Evolutionary conservation across 106 monocot genomes (phyloP).

Genomic region (Allium fistulosum): DNA sequence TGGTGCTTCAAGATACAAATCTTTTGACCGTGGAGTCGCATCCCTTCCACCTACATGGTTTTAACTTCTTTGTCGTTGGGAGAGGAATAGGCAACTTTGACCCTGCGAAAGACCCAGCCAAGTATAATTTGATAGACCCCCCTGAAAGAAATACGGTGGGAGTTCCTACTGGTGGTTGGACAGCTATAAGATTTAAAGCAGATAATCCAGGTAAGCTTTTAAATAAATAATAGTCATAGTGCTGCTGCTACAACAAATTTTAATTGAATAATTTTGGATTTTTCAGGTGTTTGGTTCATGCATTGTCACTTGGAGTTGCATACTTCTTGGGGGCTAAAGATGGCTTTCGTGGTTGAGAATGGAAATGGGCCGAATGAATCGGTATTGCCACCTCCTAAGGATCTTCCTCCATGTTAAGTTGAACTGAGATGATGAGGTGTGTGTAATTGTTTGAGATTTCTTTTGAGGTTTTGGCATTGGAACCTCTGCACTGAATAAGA

Average conservation of each 20-base stretch:
- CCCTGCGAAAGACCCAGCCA: constrained; percentile 14
- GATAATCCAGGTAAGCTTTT: constrained; percentile 18
- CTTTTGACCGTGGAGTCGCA: constrained; percentile 15
- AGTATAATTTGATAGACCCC: constrained; percentile 23
- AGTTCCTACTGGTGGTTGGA: constrained; percentile 24
- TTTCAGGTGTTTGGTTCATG: constrained; percentile 25
- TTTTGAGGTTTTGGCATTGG: not conserved
- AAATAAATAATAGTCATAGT: not conserved
- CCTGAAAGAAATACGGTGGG: constrained; percentile 26
- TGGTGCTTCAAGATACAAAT: constrained; percentile 25
- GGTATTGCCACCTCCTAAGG: constrained; percentile 26
- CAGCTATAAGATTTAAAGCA: constrained; percentile 22
- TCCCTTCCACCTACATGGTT: constrained; percentile 24
- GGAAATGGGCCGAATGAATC: constrained; percentile 27
- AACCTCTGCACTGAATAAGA: not conserved
- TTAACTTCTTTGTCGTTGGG: constrained; percentile 27
- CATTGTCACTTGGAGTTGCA: constrained; percentile 46
- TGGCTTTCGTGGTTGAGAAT: constrained; percentile 41
- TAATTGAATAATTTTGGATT: not conserved
- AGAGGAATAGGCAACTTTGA: constrained; percentile 18
- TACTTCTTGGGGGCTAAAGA: constrained; percentile 42
- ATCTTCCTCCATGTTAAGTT: constrained; percentile 27
- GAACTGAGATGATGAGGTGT: not conserved
- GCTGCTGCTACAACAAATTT: not conserved
- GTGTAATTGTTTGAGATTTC: not conserved